Conservation (phyloP, 2,329 filamentous ascomycete species). For the Pseudocercospora eumusae region DNA sequence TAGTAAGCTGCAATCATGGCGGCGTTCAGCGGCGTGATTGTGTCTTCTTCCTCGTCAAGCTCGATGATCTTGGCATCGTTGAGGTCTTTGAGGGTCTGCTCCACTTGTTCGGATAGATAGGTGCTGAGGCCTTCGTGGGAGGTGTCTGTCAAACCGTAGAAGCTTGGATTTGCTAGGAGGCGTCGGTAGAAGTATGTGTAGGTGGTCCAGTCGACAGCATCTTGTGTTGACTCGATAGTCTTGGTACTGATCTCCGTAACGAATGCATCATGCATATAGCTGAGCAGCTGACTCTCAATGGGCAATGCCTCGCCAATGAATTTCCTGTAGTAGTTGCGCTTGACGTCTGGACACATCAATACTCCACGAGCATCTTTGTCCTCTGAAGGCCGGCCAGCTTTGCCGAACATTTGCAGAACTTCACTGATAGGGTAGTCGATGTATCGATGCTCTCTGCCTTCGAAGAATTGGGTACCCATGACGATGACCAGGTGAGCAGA, state of each 20-base stretch:
- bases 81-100: slow-evolving; percentile 86
- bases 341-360: slow-evolving; percentile 93
- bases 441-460: slow-evolving; percentile 94
- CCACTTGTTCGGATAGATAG: slow-evolving; percentile 91
- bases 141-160: slow-evolving; percentile 85
- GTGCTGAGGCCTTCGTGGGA: slow-evolving; percentile 92
- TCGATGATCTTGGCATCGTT: slow-evolving; percentile 94
- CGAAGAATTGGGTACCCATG: slow-evolving; percentile 98
- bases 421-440: slow-evolving; percentile 94
- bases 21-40: slow-evolving; percentile 84
- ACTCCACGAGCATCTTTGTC: slow-evolving; percentile 85
- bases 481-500: slow-evolving; percentile 89
- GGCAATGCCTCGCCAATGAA: slow-evolving; percentile 95
- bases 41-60: slow-evolving; percentile 83
- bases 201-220: slow-evolving; percentile 97
- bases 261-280: slow-evolving; percentile 91
- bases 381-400: slow-evolving; percentile 74
- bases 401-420: slow-evolving; percentile 96
- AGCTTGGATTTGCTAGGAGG: slow-evolving; percentile 91
- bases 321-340: slow-evolving; percentile 98
- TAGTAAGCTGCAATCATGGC: slow-evolving; percentile 99
- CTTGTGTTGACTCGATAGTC: slow-evolving; percentile 91
- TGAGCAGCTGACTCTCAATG: slow-evolving; percentile 89
- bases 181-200: slow-evolving; percentile 98
- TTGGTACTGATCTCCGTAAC: slow-evolving; percentile 96